Evolutionary conservation across 345 rosid genomes (phyloP).

Genomic region (Chamaenerion angustifolium): DNA sequence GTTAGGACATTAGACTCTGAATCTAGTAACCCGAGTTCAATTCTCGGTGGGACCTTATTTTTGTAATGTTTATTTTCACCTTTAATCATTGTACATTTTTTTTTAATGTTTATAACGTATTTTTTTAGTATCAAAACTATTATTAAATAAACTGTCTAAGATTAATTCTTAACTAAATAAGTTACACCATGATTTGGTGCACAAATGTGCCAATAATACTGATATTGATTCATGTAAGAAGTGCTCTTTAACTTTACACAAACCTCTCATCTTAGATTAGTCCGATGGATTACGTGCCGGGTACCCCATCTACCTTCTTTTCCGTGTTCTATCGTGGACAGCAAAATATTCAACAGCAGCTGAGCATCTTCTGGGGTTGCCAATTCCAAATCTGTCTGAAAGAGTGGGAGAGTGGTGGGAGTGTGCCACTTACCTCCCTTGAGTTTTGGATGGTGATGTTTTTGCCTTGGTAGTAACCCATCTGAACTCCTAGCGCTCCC

Average conservation of each 20-base stretch:
- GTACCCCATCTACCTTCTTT: slow-evolving; percentile 44
- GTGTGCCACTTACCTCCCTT: slow-evolving; percentile 24
- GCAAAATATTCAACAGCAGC: slow-evolving; percentile 32
- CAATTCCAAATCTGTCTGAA: slow-evolving; percentile 55
- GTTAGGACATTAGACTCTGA: no score
- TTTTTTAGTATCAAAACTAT: no score
- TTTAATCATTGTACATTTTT: no score
- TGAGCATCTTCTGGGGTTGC: slow-evolving; percentile 39
- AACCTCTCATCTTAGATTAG: slow-evolving; percentile 11
- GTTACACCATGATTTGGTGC: no score
- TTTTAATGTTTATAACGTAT: no score
- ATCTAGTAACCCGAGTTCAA: no score
- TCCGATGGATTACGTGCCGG: slow-evolving; percentile 41
- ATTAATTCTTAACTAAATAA: no score
- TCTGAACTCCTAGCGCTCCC: slow-evolving; percentile 50
- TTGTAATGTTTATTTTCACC: no score
- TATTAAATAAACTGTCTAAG: no score
- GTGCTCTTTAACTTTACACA: not conserved
- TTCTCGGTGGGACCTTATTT: no score
- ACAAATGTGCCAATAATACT: no score
- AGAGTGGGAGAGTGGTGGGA: slow-evolving; percentile 51
- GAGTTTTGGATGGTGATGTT: slow-evolving; percentile 22
- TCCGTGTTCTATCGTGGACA: slow-evolving; percentile 46
- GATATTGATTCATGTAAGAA: no score
- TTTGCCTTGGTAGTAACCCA: slow-evolving; percentile 35